Percentiles rank a stretch among this genome's conserved stretches.
Evolutionary conservation across 768 basidiomycete genomes (phyloP).

Genomic region (Trametes cubensis): DNA sequence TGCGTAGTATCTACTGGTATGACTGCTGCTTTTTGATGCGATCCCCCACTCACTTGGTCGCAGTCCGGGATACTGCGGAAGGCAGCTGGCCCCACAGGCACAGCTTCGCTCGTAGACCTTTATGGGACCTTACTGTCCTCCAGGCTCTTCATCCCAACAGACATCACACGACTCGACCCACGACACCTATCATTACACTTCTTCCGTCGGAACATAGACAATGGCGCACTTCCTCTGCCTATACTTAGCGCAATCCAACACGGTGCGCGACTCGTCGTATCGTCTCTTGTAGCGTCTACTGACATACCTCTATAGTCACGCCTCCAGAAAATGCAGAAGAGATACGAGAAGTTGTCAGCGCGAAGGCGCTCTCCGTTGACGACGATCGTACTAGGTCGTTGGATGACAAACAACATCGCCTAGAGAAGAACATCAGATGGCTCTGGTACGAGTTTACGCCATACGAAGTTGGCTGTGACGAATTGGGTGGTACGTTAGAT

Average conservation of each 20-base stretch:
- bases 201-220: conserved; percentile 28
- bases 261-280: conserved; percentile 14
- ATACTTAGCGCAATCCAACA: conserved; percentile 34
- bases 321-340: conserved; percentile 18
- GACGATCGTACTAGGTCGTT: conserved; percentile 2
- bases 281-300: neutral
- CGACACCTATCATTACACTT: conserved; percentile 30
- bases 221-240: conserved; percentile 29
- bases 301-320: conserved; percentile 9
- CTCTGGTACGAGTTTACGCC: conserved; percentile 35
- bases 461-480: conserved; percentile 33
- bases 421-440: conserved; percentile 22
- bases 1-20: conserved; percentile 29
- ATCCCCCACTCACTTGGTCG: neutral
- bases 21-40: neutral
- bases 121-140: conserved; percentile 32
- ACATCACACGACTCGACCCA: conserved; percentile 25
- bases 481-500: conserved; percentile 28
- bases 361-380: conserved; percentile 18
- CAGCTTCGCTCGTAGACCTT: conserved; percentile 31
- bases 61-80: conserved; percentile 30
- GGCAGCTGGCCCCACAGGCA: conserved; percentile 27
- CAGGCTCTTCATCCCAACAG: conserved; percentile 28
- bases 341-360: conserved; percentile 8
- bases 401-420: conserved; percentile 8